Conservation (phyloP, 768 basidiomycete species). For the Lentinula sp. region DNA sequence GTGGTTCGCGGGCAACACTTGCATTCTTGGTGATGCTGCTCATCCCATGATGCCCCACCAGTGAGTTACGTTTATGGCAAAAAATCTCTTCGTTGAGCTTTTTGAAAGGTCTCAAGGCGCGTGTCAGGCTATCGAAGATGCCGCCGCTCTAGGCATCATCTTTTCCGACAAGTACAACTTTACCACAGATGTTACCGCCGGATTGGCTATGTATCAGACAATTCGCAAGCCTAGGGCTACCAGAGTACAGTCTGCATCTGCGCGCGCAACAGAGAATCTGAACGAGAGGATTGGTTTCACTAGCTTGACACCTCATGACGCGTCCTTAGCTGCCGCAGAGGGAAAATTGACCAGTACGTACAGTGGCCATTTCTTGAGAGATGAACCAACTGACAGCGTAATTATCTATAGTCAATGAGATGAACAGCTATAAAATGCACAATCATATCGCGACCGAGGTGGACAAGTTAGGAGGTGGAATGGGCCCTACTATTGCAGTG, state of each 20-base stretch:
- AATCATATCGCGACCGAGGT: conserved; percentile 8
- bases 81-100: neutral
- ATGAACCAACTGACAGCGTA: neutral
- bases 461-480: neutral
- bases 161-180: conserved; percentile 22
- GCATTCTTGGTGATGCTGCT: conserved; percentile 20
- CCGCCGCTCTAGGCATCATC: conserved; percentile 25
- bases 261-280: conserved; percentile 23
- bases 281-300: conserved; percentile 27
- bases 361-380: neutral
- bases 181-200: conserved; percentile 17
- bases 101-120: conserved; percentile 17
- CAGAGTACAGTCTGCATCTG: conserved; percentile 21
- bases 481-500: neutral
- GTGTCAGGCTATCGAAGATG: conserved; percentile 25
- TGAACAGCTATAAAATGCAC: conserved; percentile 27
- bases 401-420: conserved; percentile 20
- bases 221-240: conserved; percentile 25
- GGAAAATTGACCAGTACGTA: conserved; percentile 21
- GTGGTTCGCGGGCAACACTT: conserved; percentile 21
- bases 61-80: neutral
- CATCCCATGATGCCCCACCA: conserved; percentile 21
- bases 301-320: conserved; percentile 20
- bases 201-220: conserved; percentile 20
- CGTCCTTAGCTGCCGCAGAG: conserved; percentile 18